A percentile compares a stretch with the other conserved stretches of the same genome.
Evolutionary conservation across 2,329 filamentous ascomycete species (phyloP).

Genomic region (Fusarium sambucinum): DNA sequence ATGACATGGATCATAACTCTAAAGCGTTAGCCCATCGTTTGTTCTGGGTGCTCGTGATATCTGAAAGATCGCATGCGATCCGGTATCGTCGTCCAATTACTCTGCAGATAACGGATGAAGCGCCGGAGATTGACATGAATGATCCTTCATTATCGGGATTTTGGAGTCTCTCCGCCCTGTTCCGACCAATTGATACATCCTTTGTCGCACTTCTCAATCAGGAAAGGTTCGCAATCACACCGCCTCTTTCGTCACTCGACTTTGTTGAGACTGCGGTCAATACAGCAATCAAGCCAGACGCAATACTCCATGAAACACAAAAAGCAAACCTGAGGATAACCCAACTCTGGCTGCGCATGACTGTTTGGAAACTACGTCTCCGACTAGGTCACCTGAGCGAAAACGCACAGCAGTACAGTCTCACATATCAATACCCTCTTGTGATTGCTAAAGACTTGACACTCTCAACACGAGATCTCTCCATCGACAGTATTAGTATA

Average conservation of each 20-base stretch:
- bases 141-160: constrained; percentile 54
- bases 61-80: constrained; percentile 60
- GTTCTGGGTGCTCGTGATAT: constrained; percentile 60
- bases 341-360: constrained; percentile 60
- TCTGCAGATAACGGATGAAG: constrained; percentile 56
- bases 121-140: constrained; percentile 50
- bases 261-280: constrained; percentile 55
- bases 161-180: constrained; percentile 56
- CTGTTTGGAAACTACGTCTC: constrained; percentile 60
- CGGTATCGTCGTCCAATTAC: constrained; percentile 59
- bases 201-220: constrained; percentile 58
- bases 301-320: constrained; percentile 57
- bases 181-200: constrained; percentile 57
- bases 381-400: constrained; percentile 57
- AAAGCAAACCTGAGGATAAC: constrained; percentile 60
- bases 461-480: constrained; percentile 55
- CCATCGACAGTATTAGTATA: constrained; percentile 55
- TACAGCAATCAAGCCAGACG: constrained; percentile 51
- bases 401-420: constrained; percentile 49
- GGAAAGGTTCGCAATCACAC: constrained; percentile 51
- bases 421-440: constrained; percentile 59
- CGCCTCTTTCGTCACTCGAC: constrained; percentile 52
- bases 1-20: constrained; percentile 44
- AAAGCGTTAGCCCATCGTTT: constrained; percentile 52
- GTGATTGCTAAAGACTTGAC: constrained; percentile 57